Evolutionary conservation across 1,284 basidiomycete species (phyloP), one percentile per base, ranked within the genome.

Genomic region (Leccinum subrobustum): DNA sequence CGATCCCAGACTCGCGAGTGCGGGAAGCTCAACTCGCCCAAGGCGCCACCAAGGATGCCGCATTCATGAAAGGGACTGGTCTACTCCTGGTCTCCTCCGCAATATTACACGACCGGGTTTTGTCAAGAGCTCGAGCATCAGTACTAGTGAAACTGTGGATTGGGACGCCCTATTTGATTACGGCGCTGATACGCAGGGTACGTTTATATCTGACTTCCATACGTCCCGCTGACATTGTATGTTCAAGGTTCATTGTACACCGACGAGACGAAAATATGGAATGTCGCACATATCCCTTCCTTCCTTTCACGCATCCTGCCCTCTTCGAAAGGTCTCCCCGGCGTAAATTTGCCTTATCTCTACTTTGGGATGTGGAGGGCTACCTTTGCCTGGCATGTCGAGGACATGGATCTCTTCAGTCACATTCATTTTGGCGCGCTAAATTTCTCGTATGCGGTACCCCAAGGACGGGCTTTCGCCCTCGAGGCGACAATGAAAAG

Each of bases 321-420:
- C 1, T 66, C 81, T 5, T 81, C 83, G 12, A 83, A 92, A 56
- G 86, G 85, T 59, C 80, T 99, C 27, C 96, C 96, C 0, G 96
- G 96, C 29, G 96, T 99, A 56, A 99, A 98, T 71, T 92, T 95
- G 1, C 96, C 96, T 0, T 99, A 99, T 74, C 84, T 99, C 4
- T 99, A 99, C 76, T 98, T 97, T 75, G 96, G 96, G 65, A 98
- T 98, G 95, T 99, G 96, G 96, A 83, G 95, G 57, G 96, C 97
- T 14, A 96, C 95, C 0, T 97, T 99, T 75, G 95, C 96, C 0
- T 99, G 97, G 97, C 96, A 99, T 69, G 96, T 99, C 53, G 96
- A 99, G 71, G 89, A 95, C 73, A 95, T 95, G 93, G 96, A 98
- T 73, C 82, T 99, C 3, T 97, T 96, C 77, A 96, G 94, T 99